phyloP scores from a whole-genome alignment of 371 early-diverging fungal genomes.

The Mortierella sp. region DNA sequence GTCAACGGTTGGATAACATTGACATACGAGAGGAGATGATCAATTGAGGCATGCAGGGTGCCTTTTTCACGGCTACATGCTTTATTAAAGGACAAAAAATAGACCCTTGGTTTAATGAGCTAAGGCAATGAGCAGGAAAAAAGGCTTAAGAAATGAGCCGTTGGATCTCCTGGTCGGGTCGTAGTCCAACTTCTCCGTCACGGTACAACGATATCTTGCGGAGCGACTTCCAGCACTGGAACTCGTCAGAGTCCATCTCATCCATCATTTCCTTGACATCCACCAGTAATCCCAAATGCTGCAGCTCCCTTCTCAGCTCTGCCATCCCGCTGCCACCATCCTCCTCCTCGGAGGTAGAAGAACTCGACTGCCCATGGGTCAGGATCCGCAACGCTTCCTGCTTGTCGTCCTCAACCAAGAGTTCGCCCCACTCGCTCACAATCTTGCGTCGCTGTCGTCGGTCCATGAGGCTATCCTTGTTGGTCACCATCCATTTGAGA shows the following conservation, averaged over 20 bases:
- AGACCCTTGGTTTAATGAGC: background rate
- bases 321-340: background rate
- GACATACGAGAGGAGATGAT: background rate
- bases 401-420: background rate
- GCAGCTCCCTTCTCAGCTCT: background rate
- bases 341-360: background rate
- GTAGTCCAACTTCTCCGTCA: background rate
- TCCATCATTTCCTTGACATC: constrained; percentile 10
- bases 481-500: constrained; percentile 11
- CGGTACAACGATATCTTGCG: constrained; percentile 4
- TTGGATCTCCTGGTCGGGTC: constrained; percentile 5
- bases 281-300: background rate
- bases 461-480: constrained; percentile 1
- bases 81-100: background rate
- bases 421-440: constrained; percentile 3
- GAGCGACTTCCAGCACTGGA: constrained; percentile 7
- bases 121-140: background rate
- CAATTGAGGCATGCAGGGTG: too few relatives aligned
- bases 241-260: constrained; percentile 11
- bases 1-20: too few relatives aligned
- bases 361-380: background rate
- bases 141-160: background rate
- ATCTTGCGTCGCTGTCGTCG: constrained; percentile 1
- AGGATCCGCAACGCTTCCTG: background rate
- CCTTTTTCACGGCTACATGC: too few relatives aligned